Percentiles rank a stretch among this genome's conserved stretches.
phyloP scores from a whole-genome alignment of 305 asterid species.

The Solanum chacoense region DNA sequence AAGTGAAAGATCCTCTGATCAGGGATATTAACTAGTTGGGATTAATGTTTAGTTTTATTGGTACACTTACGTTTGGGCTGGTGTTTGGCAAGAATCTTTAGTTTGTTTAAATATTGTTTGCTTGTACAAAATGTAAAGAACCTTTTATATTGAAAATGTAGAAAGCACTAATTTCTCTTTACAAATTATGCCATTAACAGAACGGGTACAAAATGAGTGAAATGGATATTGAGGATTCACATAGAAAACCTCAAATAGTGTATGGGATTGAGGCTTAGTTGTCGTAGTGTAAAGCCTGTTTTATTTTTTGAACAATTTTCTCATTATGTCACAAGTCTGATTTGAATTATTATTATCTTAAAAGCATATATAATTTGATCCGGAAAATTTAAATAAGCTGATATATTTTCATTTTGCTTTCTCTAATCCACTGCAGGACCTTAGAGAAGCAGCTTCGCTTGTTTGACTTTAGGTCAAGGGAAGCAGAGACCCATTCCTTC shows the following conservation, averaged over 20 bases:
- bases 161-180: background rate
- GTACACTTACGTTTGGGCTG: background rate
- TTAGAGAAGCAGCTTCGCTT: conserved; percentile 72
- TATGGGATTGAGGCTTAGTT: background rate
- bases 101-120: background rate
- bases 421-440: conserved; percentile 34
- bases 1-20: background rate
- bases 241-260: background rate
- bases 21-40: background rate
- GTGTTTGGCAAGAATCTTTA: background rate
- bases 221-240: background rate
- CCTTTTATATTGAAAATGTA: background rate
- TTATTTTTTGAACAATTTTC: background rate
- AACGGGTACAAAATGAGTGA: background rate
- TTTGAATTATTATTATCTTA: background rate
- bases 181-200: background rate
- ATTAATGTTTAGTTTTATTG: background rate
- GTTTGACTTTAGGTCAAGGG: conserved; percentile 61
- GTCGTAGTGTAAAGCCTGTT: background rate
- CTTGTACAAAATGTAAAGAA: background rate
- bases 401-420: background rate
- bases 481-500: conserved; percentile 48
- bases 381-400: background rate
- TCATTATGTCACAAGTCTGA: background rate
- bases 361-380: background rate